Base-by-base conservation (phyloP, 257 asterid genomes). In the Catharanthus roseus region DNA sequence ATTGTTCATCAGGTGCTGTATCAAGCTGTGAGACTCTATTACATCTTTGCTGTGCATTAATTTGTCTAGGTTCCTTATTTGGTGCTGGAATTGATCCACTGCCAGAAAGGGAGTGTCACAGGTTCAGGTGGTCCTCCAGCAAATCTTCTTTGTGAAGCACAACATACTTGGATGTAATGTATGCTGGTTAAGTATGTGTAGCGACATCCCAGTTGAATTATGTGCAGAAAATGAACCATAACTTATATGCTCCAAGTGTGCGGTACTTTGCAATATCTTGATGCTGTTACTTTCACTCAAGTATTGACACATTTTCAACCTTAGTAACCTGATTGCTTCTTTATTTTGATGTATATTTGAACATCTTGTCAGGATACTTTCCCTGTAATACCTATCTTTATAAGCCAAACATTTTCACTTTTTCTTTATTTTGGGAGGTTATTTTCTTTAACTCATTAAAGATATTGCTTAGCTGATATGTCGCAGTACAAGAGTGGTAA, bases 401-500 rank as follows among this genome's bases (percentile, higher is more conserved):
- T 16, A 23, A 28, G 29, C 26, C 45, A 21, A 12, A 15, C 55
- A 13, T 16, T 39, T 15, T 42, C 23, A 56, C 15, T 53, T 33
- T 65, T 39, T 5, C n/a, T 38, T 16, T 60, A 16, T 18, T 62
- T 34, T 18, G 23, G 55, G 28, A 3, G 18, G 28, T 54, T 57
- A 23, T 74, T 41, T 31, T 67, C 75, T 79, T 88, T 84, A 75
- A 85, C 88, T 73, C 67, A 49, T 56, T 49, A 47, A 80, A 90
- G 96, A 88, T 95, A 95, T 72, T 95, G 99, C 85, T 84, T 95
- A 83, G 99, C 99, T 74, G 99, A 95, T 73, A 95, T 95, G 99
- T 85, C 97, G 3, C 96, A 85, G 10, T 95, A 89, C 91, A 95
- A 88, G 86, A 82, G 87, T 68, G 99, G 99, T 72, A 95, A 89